Percentiles rank a stretch among this genome's conserved stretches.
These are phyloP conservation scores for Populus ilicifolia DNA, from an alignment of 345 rosid species.

Conservation along the genomic window DNA sequence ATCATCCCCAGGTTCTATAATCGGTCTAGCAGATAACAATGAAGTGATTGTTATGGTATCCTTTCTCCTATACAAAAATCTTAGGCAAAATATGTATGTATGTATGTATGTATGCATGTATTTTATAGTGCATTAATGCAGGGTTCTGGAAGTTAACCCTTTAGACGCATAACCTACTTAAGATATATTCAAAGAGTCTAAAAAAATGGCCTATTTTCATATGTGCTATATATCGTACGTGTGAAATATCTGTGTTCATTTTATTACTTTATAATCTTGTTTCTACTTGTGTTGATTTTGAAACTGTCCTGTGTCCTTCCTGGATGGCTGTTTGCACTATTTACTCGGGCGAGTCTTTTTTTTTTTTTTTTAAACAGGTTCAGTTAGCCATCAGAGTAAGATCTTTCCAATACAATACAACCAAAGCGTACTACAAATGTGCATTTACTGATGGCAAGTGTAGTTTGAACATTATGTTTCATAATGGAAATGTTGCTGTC, in stretches of 20 bases:
- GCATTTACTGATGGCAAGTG: slow-evolving; percentile 53
- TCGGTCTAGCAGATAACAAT: too few species aligned
- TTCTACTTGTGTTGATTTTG: not conserved
- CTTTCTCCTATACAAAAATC: too few species aligned
- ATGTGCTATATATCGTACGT: not conserved
- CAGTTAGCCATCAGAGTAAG: slow-evolving; percentile 48
- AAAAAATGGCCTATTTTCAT: not conserved
- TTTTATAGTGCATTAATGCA: not conserved
- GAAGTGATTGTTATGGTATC: too few species aligned
- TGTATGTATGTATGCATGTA: not conserved
- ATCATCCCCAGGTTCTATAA: too few species aligned
- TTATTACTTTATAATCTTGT: not conserved
- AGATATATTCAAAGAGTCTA: not conserved
- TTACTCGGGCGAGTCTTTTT: not conserved
- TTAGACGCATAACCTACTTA: not conserved
- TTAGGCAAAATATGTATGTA: too few species aligned
- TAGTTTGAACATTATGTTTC: slow-evolving; percentile 54
- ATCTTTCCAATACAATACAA: slow-evolving; percentile 66
- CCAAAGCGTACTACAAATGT: slow-evolving; percentile 74
- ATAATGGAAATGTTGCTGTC: slow-evolving; percentile 54
- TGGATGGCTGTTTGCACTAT: not conserved
- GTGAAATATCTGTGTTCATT: not conserved
- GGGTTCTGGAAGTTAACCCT: not conserved
- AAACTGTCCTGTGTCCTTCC: not conserved
- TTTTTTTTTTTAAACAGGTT: slow-evolving; percentile 51